Evolutionary conservation across 1,284 basidiomycete genomes (phyloP).

Genomic region (Trichosporon inkin): DNA sequence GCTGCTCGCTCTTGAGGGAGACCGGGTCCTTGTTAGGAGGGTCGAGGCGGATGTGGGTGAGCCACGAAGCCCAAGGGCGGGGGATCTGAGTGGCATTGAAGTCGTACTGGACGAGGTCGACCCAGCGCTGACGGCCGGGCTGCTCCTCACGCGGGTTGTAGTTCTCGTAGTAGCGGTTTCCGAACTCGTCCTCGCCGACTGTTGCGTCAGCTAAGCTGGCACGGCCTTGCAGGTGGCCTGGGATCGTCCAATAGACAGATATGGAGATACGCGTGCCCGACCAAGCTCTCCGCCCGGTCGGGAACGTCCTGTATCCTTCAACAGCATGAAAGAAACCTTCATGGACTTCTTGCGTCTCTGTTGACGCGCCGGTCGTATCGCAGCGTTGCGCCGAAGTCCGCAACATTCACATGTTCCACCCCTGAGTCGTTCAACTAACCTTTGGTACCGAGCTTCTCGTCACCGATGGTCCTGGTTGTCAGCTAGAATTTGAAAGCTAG

Average conservation of each 20-base stretch:
- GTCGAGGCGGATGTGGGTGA: conserved; percentile 78
- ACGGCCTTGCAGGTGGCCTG: background rate
- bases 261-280: too few species aligned
- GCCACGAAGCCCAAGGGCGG: conserved; percentile 92
- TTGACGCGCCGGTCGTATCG: background rate
- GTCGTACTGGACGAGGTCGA: conserved; percentile 84
- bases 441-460: conserved; percentile 75
- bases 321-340: background rate
- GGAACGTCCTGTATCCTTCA: background rate
- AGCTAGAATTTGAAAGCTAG: background rate
- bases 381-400: conserved; percentile 52
- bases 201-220: conserved; percentile 7
- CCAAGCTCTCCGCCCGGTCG: background rate
- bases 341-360: too few species aligned
- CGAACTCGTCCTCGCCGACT: conserved; percentile 83
- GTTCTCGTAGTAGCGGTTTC: conserved; percentile 89
- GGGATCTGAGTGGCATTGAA: conserved; percentile 85
- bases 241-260: background rate
- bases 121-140: conserved; percentile 88
- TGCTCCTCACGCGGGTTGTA: conserved; percentile 74
- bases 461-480: conserved; percentile 75
- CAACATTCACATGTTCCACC: too few species aligned
- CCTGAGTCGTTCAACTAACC: conserved; percentile 35
- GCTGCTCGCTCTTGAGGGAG: conserved; percentile 62
- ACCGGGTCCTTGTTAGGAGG: conserved; percentile 71